Evolutionary conservation across 257 asterid genomes (phyloP), one percentile per base, ranked within the genome.

Genomic region (Nicotiana obtusifolia): DNA sequence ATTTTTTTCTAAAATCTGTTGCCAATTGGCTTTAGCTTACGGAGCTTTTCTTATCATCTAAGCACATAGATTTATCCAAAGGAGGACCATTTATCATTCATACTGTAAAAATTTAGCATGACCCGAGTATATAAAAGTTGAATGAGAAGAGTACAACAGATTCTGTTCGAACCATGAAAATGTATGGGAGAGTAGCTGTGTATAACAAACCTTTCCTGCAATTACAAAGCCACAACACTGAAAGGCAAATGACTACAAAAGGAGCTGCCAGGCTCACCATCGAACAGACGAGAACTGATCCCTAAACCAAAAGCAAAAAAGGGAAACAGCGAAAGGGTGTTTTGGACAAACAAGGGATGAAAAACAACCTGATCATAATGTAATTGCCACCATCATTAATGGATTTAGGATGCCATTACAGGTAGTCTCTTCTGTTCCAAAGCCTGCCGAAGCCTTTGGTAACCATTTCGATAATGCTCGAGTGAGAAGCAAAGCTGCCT

Each of bases 401-500:
- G 79, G 33, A 75, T 83, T 87, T 79, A 95, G 5, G 94, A 80
- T 1, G 88, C 97, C 91, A 85, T 84, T 11, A 90, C 90, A 5
- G 93, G 91, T 35, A 81, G 80, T 19, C 90, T 82, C 80, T 79
- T 91, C 85, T 90, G 89, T 20, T 82, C 89, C 24, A 65, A 35
- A 10, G 92, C 97, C 81, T 86, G 76, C 16, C 97, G 90, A 68
- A 95, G 93, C 89, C 86, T 81, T 79, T 89, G 88, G 80, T 95
- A 95, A 30, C 87, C 98, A 2, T 84, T 85, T 35, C 97, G 86
- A 24, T 95, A 95, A 82, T 93, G 94, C 89, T 93, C 97, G 35
- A 92, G 87, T 7, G 98, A 93, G 86, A 92, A 76, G 84, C 96
- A 92, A 8, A 95, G 93, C 82, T 95, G 98, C 83, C 98, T 92